Base-by-base conservation (phyloP, 2,329 filamentous ascomycete species). In the Drechslera avenae region DNA sequence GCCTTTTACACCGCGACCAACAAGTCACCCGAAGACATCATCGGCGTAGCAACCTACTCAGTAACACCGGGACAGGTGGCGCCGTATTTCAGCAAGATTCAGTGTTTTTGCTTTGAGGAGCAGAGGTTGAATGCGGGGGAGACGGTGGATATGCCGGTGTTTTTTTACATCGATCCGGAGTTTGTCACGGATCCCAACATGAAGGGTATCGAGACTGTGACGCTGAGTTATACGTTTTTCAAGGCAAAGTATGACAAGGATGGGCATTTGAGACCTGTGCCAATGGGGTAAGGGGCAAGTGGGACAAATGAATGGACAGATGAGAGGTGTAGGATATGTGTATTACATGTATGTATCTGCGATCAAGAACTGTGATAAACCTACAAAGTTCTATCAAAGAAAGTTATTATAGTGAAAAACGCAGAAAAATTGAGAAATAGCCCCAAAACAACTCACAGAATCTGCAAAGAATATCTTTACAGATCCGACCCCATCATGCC, bases 1-100 rank as follows among this genome's bases (percentile, higher is more conserved):
- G 94, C 95, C 3, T 99, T 99, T 74, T 99, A 97, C 77, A 99
- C 91, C 5, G 94, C 94, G 10, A 97, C 91, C 48, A 99, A 99
- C 78, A 87, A 85, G 59, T 90, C 89, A 54, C 84, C 90, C 57
- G 85, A 89, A 59, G 95, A 99, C 78, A 97, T 99, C 64, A 97
- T 99, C 67, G 94, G 94, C 39, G 92, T 99, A 35, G 94, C 94
- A 9, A 99, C 94, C 6, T 99, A 99, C 76, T 96, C 90, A 69
- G 95, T 99, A 23, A 97, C 93, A 2, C 94, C 94, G 0, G 94
- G 86, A 3, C 94, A 99, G 76, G 92, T 96, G 36, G 93, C 94
- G 35, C 92, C 91, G 1, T 99, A 99, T 74, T 99, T 99, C 72
- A 95, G 90, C 83, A 99, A 99, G 83, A 99, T 99, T 37, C 94